A percentile compares a stretch with the other conserved stretches of the same genome.
Evolutionary conservation across 495 filamentous ascomycete species (phyloP).

Genomic region (Trichoderma gamsii): DNA sequence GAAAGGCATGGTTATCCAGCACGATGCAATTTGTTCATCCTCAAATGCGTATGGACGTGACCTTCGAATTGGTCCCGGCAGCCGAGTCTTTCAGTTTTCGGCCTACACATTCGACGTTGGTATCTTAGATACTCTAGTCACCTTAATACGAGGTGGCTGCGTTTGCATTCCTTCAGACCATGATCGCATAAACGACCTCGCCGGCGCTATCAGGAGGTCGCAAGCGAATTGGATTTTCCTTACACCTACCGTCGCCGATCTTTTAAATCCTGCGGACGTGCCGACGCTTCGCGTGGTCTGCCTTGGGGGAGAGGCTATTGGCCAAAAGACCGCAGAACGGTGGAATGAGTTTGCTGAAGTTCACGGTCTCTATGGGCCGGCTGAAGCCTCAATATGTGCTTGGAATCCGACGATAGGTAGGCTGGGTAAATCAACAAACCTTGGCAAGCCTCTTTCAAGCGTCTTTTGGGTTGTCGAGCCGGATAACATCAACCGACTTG

Average conservation of each 20-base stretch:
- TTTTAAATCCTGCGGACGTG: slow-evolving; percentile 32
- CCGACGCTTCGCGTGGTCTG: slow-evolving; percentile 21
- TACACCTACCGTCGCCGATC: slow-evolving; percentile 40
- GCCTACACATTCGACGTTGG: slow-evolving; percentile 65
- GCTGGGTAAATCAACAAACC: not conserved
- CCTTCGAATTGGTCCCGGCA: slow-evolving; percentile 35
- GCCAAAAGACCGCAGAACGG: not conserved
- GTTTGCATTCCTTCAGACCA: slow-evolving; percentile 44
- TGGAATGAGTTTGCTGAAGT: slow-evolving; percentile 19
- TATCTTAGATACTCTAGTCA: slow-evolving; percentile 61
- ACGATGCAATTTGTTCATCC: slow-evolving; percentile 30
- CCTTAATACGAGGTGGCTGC: slow-evolving; percentile 51
- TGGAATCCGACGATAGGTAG: not conserved
- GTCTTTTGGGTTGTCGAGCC: slow-evolving; percentile 38
- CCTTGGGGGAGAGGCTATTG: slow-evolving; percentile 1
- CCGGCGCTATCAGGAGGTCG: slow-evolving; percentile 37
- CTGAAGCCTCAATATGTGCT: slow-evolving; percentile 24
- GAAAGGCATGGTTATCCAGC: slow-evolving; percentile 36
- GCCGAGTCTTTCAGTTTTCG: slow-evolving; percentile 61
- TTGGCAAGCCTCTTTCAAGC: slow-evolving; percentile 25
- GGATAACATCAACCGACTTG: slow-evolving; percentile 26
- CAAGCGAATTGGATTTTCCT: slow-evolving; percentile 46
- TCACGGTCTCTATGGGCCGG: slow-evolving; percentile 46
- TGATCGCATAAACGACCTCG: slow-evolving; percentile 34
- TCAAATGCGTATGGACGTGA: slow-evolving; percentile 30